These are phyloP conservation scores for Pyrenophora tritici-repentis DNA, from an alignment of 2,329 filamentous ascomycete genomes.

Conservation along the genomic window DNA sequence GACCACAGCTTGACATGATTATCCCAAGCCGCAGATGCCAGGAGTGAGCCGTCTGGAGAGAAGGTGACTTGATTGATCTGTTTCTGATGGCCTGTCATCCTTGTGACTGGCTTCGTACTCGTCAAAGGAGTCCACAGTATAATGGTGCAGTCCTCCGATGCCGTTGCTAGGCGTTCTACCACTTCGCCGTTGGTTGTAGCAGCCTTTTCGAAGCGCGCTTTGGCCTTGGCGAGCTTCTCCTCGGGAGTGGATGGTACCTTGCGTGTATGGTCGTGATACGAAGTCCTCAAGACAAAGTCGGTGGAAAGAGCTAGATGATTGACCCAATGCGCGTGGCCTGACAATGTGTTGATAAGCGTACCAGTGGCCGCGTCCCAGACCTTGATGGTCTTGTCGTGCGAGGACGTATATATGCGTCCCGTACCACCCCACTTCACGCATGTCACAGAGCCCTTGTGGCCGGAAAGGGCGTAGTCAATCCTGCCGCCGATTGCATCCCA, in stretches of 20 bases:
- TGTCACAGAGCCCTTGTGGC: conserved; percentile 86
- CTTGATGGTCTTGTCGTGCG: conserved; percentile 90
- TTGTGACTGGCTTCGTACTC: conserved; percentile 81
- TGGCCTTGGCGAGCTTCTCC: conserved; percentile 74
- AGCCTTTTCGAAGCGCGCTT: conserved; percentile 82
- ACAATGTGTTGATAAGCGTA: conserved; percentile 77
- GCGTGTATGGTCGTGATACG: conserved; percentile 80
- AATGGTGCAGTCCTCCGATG: conserved; percentile 95
- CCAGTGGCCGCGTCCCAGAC: conserved; percentile 85
- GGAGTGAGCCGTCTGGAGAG: conserved; percentile 83
- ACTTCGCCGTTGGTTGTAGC: conserved; percentile 76
- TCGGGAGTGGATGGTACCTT: conserved; percentile 70
- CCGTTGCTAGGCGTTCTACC: conserved; percentile 84
- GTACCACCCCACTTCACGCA: conserved; percentile 96
- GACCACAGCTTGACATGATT: conserved; percentile 95
- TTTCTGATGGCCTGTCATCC: conserved; percentile 93
- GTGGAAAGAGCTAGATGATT: conserved; percentile 94
- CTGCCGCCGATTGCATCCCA: conserved; percentile 81
- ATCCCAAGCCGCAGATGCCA: conserved; percentile 89
- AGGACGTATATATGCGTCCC: conserved; percentile 60
- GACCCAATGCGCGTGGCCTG: conserved; percentile 88
- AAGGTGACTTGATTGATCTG: conserved; percentile 96
- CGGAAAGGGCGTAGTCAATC: conserved; percentile 81
- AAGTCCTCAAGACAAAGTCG: conserved; percentile 84
- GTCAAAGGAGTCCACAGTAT: conserved; percentile 85